These are phyloP conservation scores for Dictyostelium citrinum DNA, from an alignment of 78 protist species.

Conservation along the genomic window DNA sequence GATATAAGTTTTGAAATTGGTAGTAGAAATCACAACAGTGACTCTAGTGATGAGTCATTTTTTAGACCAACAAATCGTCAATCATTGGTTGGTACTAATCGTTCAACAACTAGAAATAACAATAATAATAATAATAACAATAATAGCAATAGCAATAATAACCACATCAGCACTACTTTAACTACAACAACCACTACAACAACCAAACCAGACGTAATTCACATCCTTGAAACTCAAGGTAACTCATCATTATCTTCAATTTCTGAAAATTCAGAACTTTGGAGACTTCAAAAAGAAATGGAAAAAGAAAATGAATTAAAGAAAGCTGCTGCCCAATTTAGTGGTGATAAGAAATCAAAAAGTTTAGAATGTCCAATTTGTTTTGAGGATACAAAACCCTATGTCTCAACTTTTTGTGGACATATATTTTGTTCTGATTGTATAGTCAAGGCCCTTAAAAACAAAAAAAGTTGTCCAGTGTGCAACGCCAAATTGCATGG, in stretches of 20 bases:
- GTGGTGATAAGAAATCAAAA: neutral
- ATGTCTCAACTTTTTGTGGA: slow-evolving; percentile 27
- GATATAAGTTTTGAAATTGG: no score
- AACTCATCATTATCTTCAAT: neutral
- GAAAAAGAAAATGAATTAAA: slow-evolving; percentile 23
- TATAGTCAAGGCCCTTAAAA: neutral
- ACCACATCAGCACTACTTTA: neutral
- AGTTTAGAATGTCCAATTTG: slow-evolving; percentile 40
- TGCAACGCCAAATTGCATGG: slow-evolving; percentile 11
- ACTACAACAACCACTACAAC: neutral
- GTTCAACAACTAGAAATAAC: neutral
- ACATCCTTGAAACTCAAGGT: neutral
- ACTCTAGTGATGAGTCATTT: neutral
- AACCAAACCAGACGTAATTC: neutral
- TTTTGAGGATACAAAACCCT: neutral
- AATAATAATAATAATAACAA: neutral
- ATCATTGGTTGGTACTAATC: neutral
- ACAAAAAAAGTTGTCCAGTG: slow-evolving; percentile 26
- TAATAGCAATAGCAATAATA: neutral
- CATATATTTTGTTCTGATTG: slow-evolving; percentile 43
- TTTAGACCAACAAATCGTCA: neutral
- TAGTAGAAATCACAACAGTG: neutral
- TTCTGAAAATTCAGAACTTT: neutral
- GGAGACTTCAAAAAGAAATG: neutral
- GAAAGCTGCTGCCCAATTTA: neutral